Evolutionary conservation across 495 filamentous ascomycete species (phyloP).

Genomic region (Daldinia bambusicola): DNA sequence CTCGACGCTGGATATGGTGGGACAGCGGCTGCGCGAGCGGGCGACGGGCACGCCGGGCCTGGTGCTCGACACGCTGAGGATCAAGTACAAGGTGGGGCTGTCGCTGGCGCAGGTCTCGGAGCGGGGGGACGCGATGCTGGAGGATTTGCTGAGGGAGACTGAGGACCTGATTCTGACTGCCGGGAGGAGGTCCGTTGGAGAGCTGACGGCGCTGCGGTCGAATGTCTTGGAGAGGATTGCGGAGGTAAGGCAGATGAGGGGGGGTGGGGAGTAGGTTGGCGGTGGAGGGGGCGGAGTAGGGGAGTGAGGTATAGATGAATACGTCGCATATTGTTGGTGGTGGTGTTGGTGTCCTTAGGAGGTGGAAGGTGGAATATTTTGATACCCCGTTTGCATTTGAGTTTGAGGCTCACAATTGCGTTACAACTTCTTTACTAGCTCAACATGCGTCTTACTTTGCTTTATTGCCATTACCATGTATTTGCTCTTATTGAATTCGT

Average conservation of each 20-base stretch:
- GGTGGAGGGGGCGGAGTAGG: not conserved
- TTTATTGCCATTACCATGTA: not conserved
- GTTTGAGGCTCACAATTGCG: not conserved
- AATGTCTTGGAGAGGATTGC: conserved; percentile 1
- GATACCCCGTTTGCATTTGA: not conserved
- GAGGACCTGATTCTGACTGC: not conserved
- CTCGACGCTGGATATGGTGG: not conserved
- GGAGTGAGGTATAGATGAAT: not conserved
- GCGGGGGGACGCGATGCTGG: not conserved
- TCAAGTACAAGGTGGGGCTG: conserved; percentile 13
- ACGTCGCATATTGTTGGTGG: too few relatives aligned
- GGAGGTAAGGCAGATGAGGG: not conserved
- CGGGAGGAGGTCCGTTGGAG: not conserved
- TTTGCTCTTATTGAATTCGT: not conserved
- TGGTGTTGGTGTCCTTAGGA: not conserved
- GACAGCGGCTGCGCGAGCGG: not conserved
- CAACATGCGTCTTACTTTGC: not conserved
- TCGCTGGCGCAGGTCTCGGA: not conserved
- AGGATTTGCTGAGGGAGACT: not conserved
- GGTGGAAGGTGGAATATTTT: not conserved
- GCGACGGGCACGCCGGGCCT: not conserved
- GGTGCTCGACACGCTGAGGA: not conserved
- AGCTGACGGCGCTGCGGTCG: not conserved
- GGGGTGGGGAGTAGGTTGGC: not conserved
- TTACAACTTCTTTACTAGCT: not conserved